Conservation (phyloP, 78 protist genomes). For the Pelomyxa schiedti region DNA sequence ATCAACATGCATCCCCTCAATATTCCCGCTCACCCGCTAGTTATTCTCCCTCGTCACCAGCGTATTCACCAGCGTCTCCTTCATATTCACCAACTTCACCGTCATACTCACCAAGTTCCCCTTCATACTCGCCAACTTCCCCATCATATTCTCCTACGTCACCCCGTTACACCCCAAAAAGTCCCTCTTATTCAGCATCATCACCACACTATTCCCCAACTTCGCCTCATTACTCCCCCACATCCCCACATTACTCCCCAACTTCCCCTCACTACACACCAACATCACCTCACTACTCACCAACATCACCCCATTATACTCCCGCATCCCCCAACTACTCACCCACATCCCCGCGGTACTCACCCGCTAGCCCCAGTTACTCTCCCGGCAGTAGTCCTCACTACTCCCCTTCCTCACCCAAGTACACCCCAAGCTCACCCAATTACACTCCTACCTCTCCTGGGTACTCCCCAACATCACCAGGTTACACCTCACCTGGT, state of each 20-base stretch:
- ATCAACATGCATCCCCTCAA: conserved; percentile 79
- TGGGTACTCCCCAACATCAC: conserved; percentile 52
- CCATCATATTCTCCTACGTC: conserved; percentile 63
- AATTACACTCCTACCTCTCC: conserved; percentile 25
- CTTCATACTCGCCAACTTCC: conserved; percentile 68
- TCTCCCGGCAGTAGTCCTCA: conserved; percentile 43
- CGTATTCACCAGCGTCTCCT: conserved; percentile 71
- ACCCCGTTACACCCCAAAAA: conserved; percentile 64
- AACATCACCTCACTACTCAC: conserved; percentile 61
- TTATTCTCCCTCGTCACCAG: conserved; percentile 63
- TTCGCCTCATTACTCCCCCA: conserved; percentile 53
- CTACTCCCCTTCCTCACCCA: conserved; percentile 50
- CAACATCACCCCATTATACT: conserved; percentile 47
- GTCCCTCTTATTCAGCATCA: conserved; percentile 55
- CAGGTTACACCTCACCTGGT: conserved; percentile 53
- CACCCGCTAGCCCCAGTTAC: conserved; percentile 26
- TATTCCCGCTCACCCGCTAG: too few relatives aligned
- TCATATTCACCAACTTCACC: conserved; percentile 51
- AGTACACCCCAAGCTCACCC: conserved; percentile 53
- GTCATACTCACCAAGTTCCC: conserved; percentile 51
- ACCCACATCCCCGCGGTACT: conserved; percentile 50
- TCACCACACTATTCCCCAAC: conserved; percentile 45
- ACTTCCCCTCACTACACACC: conserved; percentile 42
- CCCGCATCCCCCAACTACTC: conserved; percentile 65
- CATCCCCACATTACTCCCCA: conserved; percentile 39